These are phyloP conservation scores for Alloascoidea africana DNA, from an alignment of 805 yeast species.

Conservation along the genomic window DNA sequence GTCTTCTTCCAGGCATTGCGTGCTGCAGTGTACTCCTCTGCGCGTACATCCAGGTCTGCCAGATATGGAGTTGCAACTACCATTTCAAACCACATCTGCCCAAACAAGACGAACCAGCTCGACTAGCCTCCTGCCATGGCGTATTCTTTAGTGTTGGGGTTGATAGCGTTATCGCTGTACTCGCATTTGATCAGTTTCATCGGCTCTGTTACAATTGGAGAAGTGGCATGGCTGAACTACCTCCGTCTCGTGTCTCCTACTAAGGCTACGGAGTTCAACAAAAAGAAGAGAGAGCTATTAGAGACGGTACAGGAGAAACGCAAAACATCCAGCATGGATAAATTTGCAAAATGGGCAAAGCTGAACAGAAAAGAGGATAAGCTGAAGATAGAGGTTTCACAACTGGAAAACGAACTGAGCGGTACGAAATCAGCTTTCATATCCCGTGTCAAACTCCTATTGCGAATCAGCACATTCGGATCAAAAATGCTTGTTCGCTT, in stretches of 20 bases:
- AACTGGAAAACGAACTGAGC: conserved; percentile 23
- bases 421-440: conserved; percentile 21
- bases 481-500: conserved; percentile 28
- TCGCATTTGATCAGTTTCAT: conserved; percentile 21
- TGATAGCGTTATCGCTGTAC: conserved; percentile 21
- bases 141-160: conserved; percentile 10
- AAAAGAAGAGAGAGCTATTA: conserved; percentile 27
- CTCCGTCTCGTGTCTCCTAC: conserved; percentile 21
- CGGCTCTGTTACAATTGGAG: conserved; percentile 18
- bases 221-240: conserved; percentile 24
- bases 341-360: conserved; percentile 93
- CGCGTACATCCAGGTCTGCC: too few relatives aligned
- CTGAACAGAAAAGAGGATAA: conserved; percentile 59
- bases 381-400: conserved; percentile 34
- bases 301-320: conserved; percentile 36
- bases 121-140: background rate
- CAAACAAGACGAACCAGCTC: too few relatives aligned
- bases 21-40: too few relatives aligned
- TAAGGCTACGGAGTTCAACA: conserved; percentile 15
- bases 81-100: too few relatives aligned
- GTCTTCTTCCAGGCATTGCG: too few relatives aligned
- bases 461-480: conserved; percentile 26
- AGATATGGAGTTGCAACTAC: too few relatives aligned
- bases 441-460: conserved; percentile 16
- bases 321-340: conserved; percentile 71